A percentile compares a stretch with the other conserved stretches of the same genome.
These are phyloP conservation scores for Cynanchum wilfordii DNA, from an alignment of 257 asterid species.

Conservation along the genomic window DNA sequence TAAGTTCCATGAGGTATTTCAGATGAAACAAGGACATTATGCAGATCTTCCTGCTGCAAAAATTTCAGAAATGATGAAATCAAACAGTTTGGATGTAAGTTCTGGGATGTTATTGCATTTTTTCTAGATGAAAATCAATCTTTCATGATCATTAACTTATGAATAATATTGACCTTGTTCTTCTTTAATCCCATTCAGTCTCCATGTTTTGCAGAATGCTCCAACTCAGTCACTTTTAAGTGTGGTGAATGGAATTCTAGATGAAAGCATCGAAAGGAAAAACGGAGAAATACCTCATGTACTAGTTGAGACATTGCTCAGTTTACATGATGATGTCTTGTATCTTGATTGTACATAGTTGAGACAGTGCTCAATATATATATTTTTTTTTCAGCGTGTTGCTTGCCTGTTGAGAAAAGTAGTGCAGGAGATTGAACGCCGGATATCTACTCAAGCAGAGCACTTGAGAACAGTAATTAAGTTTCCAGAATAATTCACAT, in stretches of 20 bases:
- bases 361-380: constrained; percentile 18
- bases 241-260: constrained; percentile 73
- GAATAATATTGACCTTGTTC: background rate
- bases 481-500: background rate
- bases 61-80: constrained; percentile 84
- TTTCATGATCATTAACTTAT: background rate
- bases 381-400: constrained; percentile 50
- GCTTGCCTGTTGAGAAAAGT: constrained; percentile 82
- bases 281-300: constrained; percentile 90
- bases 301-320: constrained; percentile 20
- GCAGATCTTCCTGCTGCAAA: constrained; percentile 70
- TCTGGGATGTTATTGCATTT: constrained; percentile 13
- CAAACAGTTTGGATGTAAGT: constrained; percentile 88
- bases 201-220: constrained; percentile 59
- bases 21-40: constrained; percentile 68
- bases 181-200: constrained; percentile 3
- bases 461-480: constrained; percentile 64
- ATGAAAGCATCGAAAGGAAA: constrained; percentile 78
- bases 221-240: constrained; percentile 91
- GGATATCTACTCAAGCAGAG: constrained; percentile 88
- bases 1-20: constrained; percentile 80
- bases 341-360: background rate
- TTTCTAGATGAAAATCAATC: background rate
- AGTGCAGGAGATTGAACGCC: constrained; percentile 89
- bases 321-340: background rate